Conservation (phyloP, 1,139 yeast genomes). For the Komagataea norvegica region DNA sequence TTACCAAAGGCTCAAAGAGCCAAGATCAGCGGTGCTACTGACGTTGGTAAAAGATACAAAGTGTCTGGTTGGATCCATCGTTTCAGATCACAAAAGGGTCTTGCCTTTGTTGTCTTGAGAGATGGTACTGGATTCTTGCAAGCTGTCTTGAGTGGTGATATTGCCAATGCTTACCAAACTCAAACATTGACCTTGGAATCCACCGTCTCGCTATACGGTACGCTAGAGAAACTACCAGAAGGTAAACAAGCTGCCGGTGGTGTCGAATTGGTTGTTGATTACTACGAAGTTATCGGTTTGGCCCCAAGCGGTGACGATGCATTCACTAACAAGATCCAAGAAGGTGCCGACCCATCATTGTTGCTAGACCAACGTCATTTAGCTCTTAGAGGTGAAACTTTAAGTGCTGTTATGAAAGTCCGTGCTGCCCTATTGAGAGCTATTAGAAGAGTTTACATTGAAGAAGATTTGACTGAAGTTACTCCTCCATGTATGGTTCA, state of each 20-base stretch:
- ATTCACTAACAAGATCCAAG: slow-evolving; percentile 89
- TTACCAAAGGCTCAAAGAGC: slow-evolving; percentile 65
- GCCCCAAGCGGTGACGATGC: slow-evolving; percentile 98
- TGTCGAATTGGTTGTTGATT: slow-evolving; percentile 88
- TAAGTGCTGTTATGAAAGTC: slow-evolving; percentile 93
- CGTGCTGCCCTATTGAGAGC: slow-evolving; percentile 75
- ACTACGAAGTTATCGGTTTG: slow-evolving; percentile 78
- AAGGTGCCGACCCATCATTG: slow-evolving; percentile 88
- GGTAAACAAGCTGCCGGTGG: slow-evolving; percentile 98
- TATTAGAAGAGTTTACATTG: slow-evolving; percentile 70
- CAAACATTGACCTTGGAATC: slow-evolving; percentile 84
- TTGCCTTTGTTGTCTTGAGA: slow-evolving; percentile 85
- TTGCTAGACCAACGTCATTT: slow-evolving; percentile 94
- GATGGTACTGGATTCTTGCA: slow-evolving; percentile 94
- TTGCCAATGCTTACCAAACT: slow-evolving; percentile 87
- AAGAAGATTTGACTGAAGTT: slow-evolving; percentile 79
- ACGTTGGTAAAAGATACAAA: slow-evolving; percentile 58
- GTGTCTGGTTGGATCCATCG: slow-evolving; percentile 97
- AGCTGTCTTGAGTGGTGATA: slow-evolving; percentile 81
- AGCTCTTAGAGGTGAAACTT: slow-evolving; percentile 89
- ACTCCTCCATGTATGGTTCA: slow-evolving; percentile 99
- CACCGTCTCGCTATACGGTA: slow-evolving; percentile 76
- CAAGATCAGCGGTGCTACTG: slow-evolving; percentile 45
- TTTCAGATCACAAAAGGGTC: slow-evolving; percentile 86
- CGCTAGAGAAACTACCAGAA: slow-evolving; percentile 78